phyloP scores from a whole-genome alignment of 2,329 filamentous ascomycete species.

The Fusarium proliferatum region DNA sequence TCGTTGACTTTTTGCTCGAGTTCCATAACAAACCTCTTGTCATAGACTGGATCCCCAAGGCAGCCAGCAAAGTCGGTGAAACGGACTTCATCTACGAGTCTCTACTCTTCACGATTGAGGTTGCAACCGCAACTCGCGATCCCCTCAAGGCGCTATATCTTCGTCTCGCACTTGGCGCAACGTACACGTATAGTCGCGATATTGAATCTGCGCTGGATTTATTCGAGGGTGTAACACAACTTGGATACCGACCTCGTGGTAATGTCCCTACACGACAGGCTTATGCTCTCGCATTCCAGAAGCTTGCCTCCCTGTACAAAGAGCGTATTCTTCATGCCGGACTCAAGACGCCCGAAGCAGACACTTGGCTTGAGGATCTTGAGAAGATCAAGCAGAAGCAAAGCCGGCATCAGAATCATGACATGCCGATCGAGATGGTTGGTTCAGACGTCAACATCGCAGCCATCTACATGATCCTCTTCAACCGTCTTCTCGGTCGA shows the following conservation, averaged over 20 bases:
- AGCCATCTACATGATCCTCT: constrained; percentile 53
- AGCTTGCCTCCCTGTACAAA: constrained; percentile 53
- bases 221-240: constrained; percentile 51
- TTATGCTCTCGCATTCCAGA: constrained; percentile 55
- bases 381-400: constrained; percentile 53
- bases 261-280: constrained; percentile 54
- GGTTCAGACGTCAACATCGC: constrained; percentile 57
- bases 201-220: constrained; percentile 50
- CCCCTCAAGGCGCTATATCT: constrained; percentile 53
- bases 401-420: constrained; percentile 51
- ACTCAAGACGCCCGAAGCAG: constrained; percentile 41
- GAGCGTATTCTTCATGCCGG: constrained; percentile 48
- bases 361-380: constrained; percentile 50
- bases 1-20: constrained; percentile 52
- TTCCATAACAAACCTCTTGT: constrained; percentile 49
- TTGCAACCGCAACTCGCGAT: constrained; percentile 50
- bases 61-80: constrained; percentile 50
- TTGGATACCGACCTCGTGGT: constrained; percentile 54
- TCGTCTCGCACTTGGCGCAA: constrained; percentile 51
- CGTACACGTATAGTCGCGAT: constrained; percentile 50
- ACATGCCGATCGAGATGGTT: constrained; percentile 55
- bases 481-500: constrained; percentile 50
- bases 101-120: constrained; percentile 48
- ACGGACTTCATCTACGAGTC: constrained; percentile 46
- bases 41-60: constrained; percentile 56